Conservation (phyloP, 163 green algal species). For the Chloromonas sp. region DNA sequence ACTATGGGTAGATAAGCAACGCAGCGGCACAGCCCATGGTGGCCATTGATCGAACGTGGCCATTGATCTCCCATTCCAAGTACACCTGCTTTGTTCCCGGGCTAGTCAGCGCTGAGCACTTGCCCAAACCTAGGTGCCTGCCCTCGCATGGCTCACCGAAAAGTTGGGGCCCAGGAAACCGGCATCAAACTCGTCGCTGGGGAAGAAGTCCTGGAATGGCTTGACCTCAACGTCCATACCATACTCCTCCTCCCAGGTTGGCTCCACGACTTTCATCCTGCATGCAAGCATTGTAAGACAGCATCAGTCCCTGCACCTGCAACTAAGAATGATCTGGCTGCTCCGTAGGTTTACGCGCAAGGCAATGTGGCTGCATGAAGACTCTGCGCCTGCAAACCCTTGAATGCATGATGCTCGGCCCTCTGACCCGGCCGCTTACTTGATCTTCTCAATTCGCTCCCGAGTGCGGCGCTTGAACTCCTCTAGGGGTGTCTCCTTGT, state of each 20-base stretch:
- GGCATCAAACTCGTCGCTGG: background rate
- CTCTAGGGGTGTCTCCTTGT: conserved; percentile 54
- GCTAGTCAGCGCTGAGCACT: too few relatives aligned
- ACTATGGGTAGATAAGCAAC: too few relatives aligned
- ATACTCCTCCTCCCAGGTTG: conserved; percentile 50
- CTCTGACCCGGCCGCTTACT: conserved; percentile 17
- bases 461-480: conserved; percentile 43
- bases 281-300: background rate
- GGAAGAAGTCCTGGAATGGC: conserved; percentile 50
- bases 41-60: too few relatives aligned
- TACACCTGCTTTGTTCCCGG: too few relatives aligned
- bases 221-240: conserved; percentile 22
- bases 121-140: too few relatives aligned
- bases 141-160: too few relatives aligned
- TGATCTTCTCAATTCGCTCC: conserved; percentile 44
- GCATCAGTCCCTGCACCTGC: background rate
- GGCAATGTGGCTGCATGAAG: background rate
- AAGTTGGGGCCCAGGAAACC: too few relatives aligned
- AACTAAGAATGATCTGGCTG: background rate
- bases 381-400: background rate
- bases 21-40: too few relatives aligned
- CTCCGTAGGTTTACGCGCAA: background rate
- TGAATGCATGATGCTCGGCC: too few relatives aligned
- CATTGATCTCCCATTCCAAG: too few relatives aligned
- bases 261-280: conserved; percentile 23